Conservation (phyloP, 805 yeast species). For the Hyphopichia homilentoma region DNA sequence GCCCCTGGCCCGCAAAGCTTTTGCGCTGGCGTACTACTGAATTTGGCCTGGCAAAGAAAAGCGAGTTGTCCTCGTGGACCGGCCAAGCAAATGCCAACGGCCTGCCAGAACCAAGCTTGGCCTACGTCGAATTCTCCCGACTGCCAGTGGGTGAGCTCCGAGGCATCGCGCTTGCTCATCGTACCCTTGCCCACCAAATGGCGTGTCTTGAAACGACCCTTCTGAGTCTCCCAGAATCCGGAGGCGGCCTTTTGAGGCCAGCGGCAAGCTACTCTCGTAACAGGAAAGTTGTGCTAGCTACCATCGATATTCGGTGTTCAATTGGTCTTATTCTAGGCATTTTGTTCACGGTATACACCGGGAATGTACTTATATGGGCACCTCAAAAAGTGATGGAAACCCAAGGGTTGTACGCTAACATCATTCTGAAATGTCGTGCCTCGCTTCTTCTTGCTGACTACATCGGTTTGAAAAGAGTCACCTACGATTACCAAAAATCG, state of each 20-base stretch:
- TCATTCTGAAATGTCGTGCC: slow-evolving; percentile 67
- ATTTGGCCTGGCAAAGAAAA: slow-evolving; percentile 57
- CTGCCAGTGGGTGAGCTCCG: slow-evolving; percentile 88
- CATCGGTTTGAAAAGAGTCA: slow-evolving; percentile 82
- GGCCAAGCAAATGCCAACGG: slow-evolving; percentile 8
- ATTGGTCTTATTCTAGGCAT: slow-evolving; percentile 84
- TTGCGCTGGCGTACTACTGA: slow-evolving; percentile 83
- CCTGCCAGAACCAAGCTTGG: slow-evolving; percentile 54
- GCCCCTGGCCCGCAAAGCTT: slow-evolving; percentile 73
- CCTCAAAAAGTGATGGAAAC: slow-evolving; percentile 69
- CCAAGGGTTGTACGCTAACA: slow-evolving; percentile 84
- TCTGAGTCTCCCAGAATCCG: slow-evolving; percentile 60
- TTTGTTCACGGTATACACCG: slow-evolving; percentile 76
- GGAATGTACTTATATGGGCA: slow-evolving; percentile 77
- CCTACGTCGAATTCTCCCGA: slow-evolving; percentile 88
- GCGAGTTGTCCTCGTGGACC: slow-evolving; percentile 28
- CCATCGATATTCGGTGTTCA: slow-evolving; percentile 47
- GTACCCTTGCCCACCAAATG: slow-evolving; percentile 88
- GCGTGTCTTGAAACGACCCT: slow-evolving; percentile 65
- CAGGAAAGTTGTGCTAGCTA: slow-evolving; percentile 52
- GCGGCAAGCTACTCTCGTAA: slow-evolving; percentile 29
- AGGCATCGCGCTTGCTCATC: slow-evolving; percentile 91
- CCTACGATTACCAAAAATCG: slow-evolving; percentile 85
- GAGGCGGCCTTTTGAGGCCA: slow-evolving; percentile 47
- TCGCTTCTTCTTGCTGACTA: slow-evolving; percentile 81